Percentiles rank a stretch among this genome's conserved stretches.
Conservation (phyloP, 352 stramenopile species). For the Globisporangium nodosum region DNA sequence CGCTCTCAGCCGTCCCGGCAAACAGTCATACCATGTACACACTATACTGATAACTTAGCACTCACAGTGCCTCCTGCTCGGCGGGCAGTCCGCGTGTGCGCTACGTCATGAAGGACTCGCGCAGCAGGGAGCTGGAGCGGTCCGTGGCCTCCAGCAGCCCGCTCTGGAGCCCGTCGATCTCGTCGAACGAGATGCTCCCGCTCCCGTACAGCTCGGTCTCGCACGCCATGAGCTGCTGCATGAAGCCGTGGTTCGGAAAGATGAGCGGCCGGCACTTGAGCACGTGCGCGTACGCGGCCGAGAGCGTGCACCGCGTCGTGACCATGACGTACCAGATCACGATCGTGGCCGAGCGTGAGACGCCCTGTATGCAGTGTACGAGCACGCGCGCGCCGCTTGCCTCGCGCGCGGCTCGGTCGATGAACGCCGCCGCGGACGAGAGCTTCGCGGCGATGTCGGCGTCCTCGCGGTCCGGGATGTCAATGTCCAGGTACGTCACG, state of each 20-base stretch:
- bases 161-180: conserved; percentile 65
- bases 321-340: conserved; percentile 82
- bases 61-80: background rate
- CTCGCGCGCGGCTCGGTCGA: conserved; percentile 28
- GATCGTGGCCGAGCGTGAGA: conserved; percentile 72
- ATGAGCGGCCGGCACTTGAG: conserved; percentile 70
- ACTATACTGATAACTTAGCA: background rate
- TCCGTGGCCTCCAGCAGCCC: conserved; percentile 53
- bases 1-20: background rate
- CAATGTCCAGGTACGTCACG: conserved; percentile 64
- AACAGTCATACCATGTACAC: background rate
- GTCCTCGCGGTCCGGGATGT: conserved; percentile 50
- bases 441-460: conserved; percentile 59
- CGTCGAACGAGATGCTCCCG: conserved; percentile 52
- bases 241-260: conserved; percentile 77
- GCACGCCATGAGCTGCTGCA: conserved; percentile 67
- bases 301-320: conserved; percentile 61
- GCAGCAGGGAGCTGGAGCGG: conserved; percentile 50
- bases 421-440: conserved; percentile 43
- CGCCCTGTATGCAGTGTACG: conserved; percentile 78
- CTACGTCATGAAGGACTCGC: conserved; percentile 31
- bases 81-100: background rate
- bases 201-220: conserved; percentile 65
- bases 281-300: conserved; percentile 74
- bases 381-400: conserved; percentile 38